phyloP scores from a whole-genome alignment of 192 early-diverging fungal genomes.

The Coemansia sp. region DNA sequence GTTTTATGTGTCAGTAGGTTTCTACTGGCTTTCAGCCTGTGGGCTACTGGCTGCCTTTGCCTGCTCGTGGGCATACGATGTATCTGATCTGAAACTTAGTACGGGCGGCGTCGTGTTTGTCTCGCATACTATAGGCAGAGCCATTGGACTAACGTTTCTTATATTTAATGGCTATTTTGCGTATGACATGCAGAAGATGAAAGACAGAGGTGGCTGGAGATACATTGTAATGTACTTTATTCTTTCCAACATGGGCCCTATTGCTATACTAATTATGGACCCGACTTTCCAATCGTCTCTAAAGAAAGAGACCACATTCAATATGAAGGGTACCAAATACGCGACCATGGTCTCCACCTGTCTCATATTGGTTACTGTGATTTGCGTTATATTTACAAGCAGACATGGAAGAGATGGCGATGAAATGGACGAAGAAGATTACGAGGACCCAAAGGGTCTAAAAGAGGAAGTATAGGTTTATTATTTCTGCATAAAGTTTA shows the following conservation, averaged over 20 bases:
- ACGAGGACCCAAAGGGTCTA: not conserved
- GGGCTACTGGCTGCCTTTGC: no score
- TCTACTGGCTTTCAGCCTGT: no score
- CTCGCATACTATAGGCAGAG: no score
- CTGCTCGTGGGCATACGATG: no score
- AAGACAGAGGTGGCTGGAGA: not conserved
- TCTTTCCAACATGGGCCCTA: not conserved
- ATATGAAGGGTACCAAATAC: not conserved
- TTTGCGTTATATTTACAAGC: not conserved
- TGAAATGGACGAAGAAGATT: not conserved
- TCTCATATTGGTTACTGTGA: not conserved
- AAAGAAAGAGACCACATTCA: not conserved
- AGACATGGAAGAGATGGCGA: not conserved
- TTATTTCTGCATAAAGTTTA: not conserved
- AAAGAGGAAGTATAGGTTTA: not conserved
- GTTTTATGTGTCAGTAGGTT: no score
- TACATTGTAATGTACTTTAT: not conserved
- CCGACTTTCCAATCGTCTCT: not conserved
- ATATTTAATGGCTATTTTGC: not conserved
- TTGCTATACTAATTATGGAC: not conserved
- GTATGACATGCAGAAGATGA: not conserved
- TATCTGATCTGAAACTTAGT: no score
- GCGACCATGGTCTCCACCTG: not conserved
- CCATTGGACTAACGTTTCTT: no score
- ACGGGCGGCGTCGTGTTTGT: no score